phyloP scores from a whole-genome alignment of 2,329 filamentous ascomycete genomes.

The Colletotrichum musicola region DNA sequence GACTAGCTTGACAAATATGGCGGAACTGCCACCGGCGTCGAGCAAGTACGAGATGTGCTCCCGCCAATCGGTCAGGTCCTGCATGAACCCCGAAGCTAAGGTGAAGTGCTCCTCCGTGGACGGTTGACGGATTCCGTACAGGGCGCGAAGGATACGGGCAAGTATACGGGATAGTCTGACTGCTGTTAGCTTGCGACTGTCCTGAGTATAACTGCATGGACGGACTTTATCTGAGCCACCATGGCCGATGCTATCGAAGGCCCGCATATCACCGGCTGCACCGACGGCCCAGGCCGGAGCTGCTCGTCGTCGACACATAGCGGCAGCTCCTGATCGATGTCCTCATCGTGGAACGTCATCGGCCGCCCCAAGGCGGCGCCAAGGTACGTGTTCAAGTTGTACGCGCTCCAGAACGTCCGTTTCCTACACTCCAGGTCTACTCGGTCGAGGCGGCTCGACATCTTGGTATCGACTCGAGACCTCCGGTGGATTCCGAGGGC shows the following conservation, averaged over 20 bases:
- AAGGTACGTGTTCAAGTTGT: conserved; percentile 73
- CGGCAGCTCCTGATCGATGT: conserved; percentile 73
- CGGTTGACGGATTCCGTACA: conserved; percentile 52
- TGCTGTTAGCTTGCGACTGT: neutral
- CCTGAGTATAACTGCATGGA: neutral
- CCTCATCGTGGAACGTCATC: conserved; percentile 72
- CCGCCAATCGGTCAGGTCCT: conserved; percentile 51
- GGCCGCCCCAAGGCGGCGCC: conserved; percentile 73
- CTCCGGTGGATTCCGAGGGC: conserved; percentile 44
- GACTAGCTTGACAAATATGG: conserved; percentile 46
- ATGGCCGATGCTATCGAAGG: conserved; percentile 49
- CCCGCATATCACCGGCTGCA: neutral
- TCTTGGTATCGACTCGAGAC: conserved; percentile 3
- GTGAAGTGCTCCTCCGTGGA: conserved; percentile 43
- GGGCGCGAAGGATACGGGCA: conserved; percentile 48
- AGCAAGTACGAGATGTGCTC: conserved; percentile 50
- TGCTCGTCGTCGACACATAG: conserved; percentile 63
- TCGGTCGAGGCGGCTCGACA: conserved; percentile 35
- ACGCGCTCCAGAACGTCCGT: conserved; percentile 72
- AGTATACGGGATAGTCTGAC: conserved; percentile 50
- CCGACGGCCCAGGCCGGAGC: conserved; percentile 40
- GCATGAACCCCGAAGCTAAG: conserved; percentile 45
- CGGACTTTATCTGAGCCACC: conserved; percentile 51
- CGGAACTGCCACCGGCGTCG: conserved; percentile 52
- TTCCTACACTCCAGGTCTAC: conserved; percentile 54